phyloP scores from a whole-genome alignment of 768 basidiomycete species.

The Macrolepiota albuminosa region DNA sequence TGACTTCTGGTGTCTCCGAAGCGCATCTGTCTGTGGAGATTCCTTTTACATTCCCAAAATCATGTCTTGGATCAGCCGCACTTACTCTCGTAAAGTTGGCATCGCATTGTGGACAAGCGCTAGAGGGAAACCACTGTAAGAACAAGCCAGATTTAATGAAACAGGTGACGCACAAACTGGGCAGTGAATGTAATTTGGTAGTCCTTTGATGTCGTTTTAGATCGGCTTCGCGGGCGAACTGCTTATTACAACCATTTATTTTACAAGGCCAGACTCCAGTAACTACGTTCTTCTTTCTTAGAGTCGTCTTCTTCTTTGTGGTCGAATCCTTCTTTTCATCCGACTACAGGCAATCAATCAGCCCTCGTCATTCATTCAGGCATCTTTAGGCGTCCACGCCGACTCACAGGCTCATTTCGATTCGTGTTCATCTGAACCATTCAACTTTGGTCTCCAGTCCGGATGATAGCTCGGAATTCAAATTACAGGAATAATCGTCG shows the following conservation, averaged over 20 bases:
- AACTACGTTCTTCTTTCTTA: slow-evolving; percentile 40
- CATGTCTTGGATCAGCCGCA: slow-evolving; percentile 14
- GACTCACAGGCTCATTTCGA: slow-evolving; percentile 25
- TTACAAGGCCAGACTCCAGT: slow-evolving; percentile 72
- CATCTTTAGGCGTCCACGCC: slow-evolving; percentile 3
- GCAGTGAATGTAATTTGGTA: slow-evolving; percentile 70
- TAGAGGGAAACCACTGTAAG: slow-evolving; percentile 22
- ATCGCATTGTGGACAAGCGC: slow-evolving; percentile 76
- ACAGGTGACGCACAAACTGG: slow-evolving; percentile 54
- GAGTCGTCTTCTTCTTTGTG: slow-evolving; percentile 17
- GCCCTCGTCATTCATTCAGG: slow-evolving; percentile 13
- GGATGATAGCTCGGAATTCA: neutral
- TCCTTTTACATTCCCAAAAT: slow-evolving; percentile 15
- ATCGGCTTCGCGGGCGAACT: slow-evolving; percentile 80
- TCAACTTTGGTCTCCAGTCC: slow-evolving; percentile 1
- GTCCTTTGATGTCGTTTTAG: slow-evolving; percentile 79
- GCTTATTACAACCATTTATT: slow-evolving; percentile 77
- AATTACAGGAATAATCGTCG: slow-evolving; percentile 3
- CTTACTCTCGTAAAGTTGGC: slow-evolving; percentile 75
- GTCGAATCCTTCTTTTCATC: slow-evolving; percentile 25
- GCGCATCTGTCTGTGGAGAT: slow-evolving; percentile 62
- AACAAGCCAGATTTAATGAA: neutral
- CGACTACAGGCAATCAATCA: slow-evolving; percentile 14
- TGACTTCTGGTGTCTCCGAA: slow-evolving; percentile 77
- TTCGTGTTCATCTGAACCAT: slow-evolving; percentile 22